Evolutionary conservation across 2,329 filamentous ascomycete genomes (phyloP), one percentile per base, ranked within the genome.

Genomic region (Cucurbitaria berberidis): DNA sequence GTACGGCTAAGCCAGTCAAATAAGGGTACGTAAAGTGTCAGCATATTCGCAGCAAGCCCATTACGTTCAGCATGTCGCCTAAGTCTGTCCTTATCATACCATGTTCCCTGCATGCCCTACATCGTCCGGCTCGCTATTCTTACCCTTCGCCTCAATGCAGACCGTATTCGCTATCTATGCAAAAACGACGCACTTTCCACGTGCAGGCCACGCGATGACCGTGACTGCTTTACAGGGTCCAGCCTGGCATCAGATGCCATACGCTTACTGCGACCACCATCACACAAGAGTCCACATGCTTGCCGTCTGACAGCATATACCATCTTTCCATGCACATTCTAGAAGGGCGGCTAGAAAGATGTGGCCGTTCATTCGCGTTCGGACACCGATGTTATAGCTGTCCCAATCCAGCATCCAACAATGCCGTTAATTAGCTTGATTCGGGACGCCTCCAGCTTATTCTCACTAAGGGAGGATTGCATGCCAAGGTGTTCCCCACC

Each of bases 1-100:
- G 55, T 11, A 45, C 55, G n/a, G 48, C 67, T 1, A 69, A 64
- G 40, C 58, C 52, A 24, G 32, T 35, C 16, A 53, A 44, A 49
- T 51, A 15, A 35, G 6, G 5, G n/a, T 27, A 26, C 39, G 16
- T 19, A 24, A 11, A 19, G 34, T 15, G 22, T 19, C 9, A 26
- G 24, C 24, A 26, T 26, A 26, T n/a, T n/a, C n/a, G 24, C 24
- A 26, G 5, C 24, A 11, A 9, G 36, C n/a, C n/a, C n/a, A n/a
- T n/a, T n/a, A n/a, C n/a, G n/a, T n/a, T n/a, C n/a, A n/a, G n/a
- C n/a, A n/a, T n/a, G n/a, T n/a, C n/a, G n/a, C n/a, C n/a, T n/a
- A n/a, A n/a, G n/a, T n/a, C n/a, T n/a, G n/a, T n/a, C n/a, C n/a
- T n/a, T n/a, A n/a, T n/a, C n/a, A n/a, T n/a, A 5, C n/a, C 13